A percentile compares a stretch with the other conserved stretches of the same genome.
Evolutionary conservation across 176 grass and related monocot species (phyloP).

Genomic region (Bonia amplexicaulis): DNA sequence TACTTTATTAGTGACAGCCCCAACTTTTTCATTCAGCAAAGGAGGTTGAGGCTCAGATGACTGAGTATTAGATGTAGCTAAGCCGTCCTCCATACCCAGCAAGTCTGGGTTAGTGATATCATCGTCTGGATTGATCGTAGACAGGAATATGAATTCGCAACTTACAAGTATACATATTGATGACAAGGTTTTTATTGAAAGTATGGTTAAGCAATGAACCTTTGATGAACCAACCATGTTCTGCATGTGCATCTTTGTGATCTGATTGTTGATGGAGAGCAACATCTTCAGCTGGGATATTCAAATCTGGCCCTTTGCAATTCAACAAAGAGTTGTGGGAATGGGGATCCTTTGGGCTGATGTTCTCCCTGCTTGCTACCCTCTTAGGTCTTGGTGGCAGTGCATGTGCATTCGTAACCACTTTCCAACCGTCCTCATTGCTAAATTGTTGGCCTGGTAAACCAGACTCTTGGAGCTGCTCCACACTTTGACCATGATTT

Average conservation of each 20-base stretch:
- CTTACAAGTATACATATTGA: neutral
- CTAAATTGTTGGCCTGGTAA: slow-evolving; percentile 45
- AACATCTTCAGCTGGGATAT: slow-evolving; percentile 50
- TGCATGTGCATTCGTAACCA: slow-evolving; percentile 29
- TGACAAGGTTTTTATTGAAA: neutral
- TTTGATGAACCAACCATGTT: slow-evolving; percentile 47
- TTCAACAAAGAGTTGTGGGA: slow-evolving; percentile 39
- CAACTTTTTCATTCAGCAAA: slow-evolving; percentile 36
- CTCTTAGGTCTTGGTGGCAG: slow-evolving; percentile 80
- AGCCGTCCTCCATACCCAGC: slow-evolving; percentile 47
- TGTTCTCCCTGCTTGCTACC: slow-evolving; percentile 70
- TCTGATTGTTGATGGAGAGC: slow-evolving; percentile 27
- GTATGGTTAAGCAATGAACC: slow-evolving; percentile 34
- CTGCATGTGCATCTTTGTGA: slow-evolving; percentile 33
- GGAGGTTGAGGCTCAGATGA: slow-evolving; percentile 50
- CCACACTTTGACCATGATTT: slow-evolving; percentile 37
- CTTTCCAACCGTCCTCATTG: slow-evolving; percentile 40
- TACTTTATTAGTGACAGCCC: slow-evolving; percentile 37
- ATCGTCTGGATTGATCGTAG: slow-evolving; percentile 54
- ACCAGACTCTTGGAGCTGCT: slow-evolving; percentile 47
- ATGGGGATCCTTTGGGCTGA: slow-evolving; percentile 51
- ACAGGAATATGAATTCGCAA: slow-evolving; percentile 12
- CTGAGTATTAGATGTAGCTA: slow-evolving; percentile 28
- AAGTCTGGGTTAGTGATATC: slow-evolving; percentile 61
- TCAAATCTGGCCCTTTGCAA: slow-evolving; percentile 73